Evolutionary conservation across 2,329 filamentous ascomycete genomes (phyloP).

Genomic region (Pseudomassariella vexata): DNA sequence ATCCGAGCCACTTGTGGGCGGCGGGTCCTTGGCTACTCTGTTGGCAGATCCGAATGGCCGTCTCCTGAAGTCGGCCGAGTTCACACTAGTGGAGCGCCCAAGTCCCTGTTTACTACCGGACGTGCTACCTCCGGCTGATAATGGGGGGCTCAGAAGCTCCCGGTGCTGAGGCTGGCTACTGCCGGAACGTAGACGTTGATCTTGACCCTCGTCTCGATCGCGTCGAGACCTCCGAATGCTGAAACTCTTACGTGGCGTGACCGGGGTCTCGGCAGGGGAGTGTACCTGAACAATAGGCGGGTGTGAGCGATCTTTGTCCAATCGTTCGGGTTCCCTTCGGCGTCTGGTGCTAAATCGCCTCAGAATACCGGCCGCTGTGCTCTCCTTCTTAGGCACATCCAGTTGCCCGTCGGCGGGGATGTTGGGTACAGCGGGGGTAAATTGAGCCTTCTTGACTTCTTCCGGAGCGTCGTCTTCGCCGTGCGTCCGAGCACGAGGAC

Average conservation of each 20-base stretch:
- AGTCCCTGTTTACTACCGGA: slow-evolving; percentile 63
- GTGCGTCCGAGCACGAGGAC: slow-evolving; percentile 84
- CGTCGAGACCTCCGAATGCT: slow-evolving; percentile 63
- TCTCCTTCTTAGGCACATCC: slow-evolving; percentile 75
- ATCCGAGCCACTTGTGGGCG: slow-evolving; percentile 74
- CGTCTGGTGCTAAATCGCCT: slow-evolving; percentile 87
- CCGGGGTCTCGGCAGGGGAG: slow-evolving; percentile 60
- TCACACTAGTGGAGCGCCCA: slow-evolving; percentile 85
- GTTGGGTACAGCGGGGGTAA: slow-evolving; percentile 31
- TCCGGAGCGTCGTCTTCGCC: slow-evolving; percentile 88
- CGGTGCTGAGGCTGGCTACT: slow-evolving; percentile 68
- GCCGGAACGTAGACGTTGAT: slow-evolving; percentile 43
- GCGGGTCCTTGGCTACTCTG: slow-evolving; percentile 55
- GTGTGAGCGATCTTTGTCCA: slow-evolving; percentile 59
- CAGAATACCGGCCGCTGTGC: slow-evolving; percentile 75
- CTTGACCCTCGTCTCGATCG: slow-evolving; percentile 45
- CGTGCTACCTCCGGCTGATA: slow-evolving; percentile 49
- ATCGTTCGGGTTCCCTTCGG: slow-evolving; percentile 60
- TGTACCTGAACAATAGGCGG: slow-evolving; percentile 75
- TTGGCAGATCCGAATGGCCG: slow-evolving; percentile 43
- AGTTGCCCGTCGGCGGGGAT: slow-evolving; percentile 47
- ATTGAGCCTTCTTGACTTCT: slow-evolving; percentile 60
- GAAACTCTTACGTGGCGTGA: slow-evolving; percentile 76
- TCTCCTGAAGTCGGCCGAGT: slow-evolving; percentile 74
- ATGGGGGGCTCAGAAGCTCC: slow-evolving; percentile 71